Evolutionary conservation across 1,284 basidiomycete species (phyloP).

Genomic region (Papiliotrema flavescens): DNA sequence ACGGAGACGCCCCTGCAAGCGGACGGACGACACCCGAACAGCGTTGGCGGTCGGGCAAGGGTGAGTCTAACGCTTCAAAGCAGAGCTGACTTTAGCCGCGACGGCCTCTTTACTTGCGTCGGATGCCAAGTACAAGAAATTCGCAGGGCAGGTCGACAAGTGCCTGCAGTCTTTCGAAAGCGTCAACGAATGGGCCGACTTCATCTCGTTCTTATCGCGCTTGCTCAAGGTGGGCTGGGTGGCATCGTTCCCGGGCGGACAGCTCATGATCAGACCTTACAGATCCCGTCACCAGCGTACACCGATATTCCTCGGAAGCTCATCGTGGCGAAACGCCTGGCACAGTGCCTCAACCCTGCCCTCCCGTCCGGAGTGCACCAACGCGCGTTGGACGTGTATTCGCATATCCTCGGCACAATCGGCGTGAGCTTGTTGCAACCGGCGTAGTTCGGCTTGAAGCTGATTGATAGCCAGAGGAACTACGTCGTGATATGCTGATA

Average conservation of each 20-base stretch:
- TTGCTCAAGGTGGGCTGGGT: conserved; percentile 69
- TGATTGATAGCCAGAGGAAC: conserved; percentile 67
- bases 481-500: conserved; percentile 79
- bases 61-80: conserved; percentile 15
- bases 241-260: neutral
- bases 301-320: conserved; percentile 94
- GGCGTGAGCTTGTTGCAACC: conserved; percentile 61
- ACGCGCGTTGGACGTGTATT: conserved; percentile 91
- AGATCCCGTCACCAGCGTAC: conserved; percentile 78
- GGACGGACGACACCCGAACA: conserved; percentile 43
- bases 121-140: conserved; percentile 97
- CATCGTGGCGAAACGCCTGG: conserved; percentile 87
- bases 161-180: conserved; percentile 90
- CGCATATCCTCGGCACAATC: conserved; percentile 81
- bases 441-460: neutral
- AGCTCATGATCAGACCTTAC: conserved; percentile 64
- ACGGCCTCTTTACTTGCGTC: conserved; percentile 36
- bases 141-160: conserved; percentile 83
- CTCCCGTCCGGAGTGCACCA: conserved; percentile 96
- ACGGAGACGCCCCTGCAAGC: conserved; percentile 16
- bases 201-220: conserved; percentile 94
- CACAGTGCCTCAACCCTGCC: conserved; percentile 96
- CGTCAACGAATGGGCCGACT: conserved; percentile 99
- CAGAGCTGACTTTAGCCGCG: conserved; percentile 22
- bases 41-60: conserved; percentile 32